phyloP scores from a whole-genome alignment of 2,329 filamentous ascomycete species.

The Diaporthe ilicicola region DNA sequence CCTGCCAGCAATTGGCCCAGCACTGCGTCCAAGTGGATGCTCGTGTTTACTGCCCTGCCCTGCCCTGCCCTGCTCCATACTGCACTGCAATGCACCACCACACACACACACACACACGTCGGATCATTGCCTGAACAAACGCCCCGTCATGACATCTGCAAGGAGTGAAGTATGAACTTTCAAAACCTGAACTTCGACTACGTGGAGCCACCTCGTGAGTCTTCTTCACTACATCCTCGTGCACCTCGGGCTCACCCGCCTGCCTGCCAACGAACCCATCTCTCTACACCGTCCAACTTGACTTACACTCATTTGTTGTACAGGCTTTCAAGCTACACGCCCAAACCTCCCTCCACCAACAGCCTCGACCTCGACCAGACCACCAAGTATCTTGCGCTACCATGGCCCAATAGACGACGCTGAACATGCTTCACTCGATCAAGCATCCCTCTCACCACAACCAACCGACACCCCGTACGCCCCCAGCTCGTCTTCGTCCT shows the following conservation, averaged over 20 bases:
- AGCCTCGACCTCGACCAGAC: slow-evolving; percentile 37
- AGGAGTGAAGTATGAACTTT: slow-evolving; percentile 37
- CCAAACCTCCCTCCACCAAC: slow-evolving; percentile 33
- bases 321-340: slow-evolving; percentile 22
- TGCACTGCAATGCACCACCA: background rate
- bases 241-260: background rate
- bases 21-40: slow-evolving; percentile 25
- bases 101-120: slow-evolving; percentile 6
- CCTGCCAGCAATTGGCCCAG: slow-evolving; percentile 30
- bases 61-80: slow-evolving; percentile 15
- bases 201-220: slow-evolving; percentile 38
- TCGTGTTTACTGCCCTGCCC: slow-evolving; percentile 9
- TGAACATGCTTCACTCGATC: slow-evolving; percentile 38
- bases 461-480: slow-evolving; percentile 46
- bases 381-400: slow-evolving; percentile 32
- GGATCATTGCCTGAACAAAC: slow-evolving; percentile 18
- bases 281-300: slow-evolving; percentile 26
- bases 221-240: slow-evolving; percentile 21
- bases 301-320: slow-evolving; percentile 20
- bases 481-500: slow-evolving; percentile 50
- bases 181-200: slow-evolving; percentile 35
- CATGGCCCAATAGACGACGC: slow-evolving; percentile 35
- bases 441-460: slow-evolving; percentile 46
- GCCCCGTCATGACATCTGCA: slow-evolving; percentile 27
- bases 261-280: background rate